Percentiles rank a stretch among this genome's conserved stretches.
Conservation (phyloP, 306 rosid genomes). For the Gleditsia sinensis region DNA sequence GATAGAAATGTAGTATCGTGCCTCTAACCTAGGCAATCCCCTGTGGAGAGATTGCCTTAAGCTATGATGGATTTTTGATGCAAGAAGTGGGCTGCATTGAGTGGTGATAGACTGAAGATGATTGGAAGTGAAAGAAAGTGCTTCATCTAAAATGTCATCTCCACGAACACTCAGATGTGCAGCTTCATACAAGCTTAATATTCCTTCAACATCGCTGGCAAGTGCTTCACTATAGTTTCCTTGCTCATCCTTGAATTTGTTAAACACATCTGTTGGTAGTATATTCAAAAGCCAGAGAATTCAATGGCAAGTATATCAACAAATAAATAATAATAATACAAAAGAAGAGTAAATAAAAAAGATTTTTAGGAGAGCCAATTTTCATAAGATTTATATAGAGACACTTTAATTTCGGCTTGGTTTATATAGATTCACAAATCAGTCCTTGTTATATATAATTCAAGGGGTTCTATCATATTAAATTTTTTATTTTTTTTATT, state of each 20-base stretch:
- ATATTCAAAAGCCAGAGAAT: background rate
- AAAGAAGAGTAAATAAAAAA: no score
- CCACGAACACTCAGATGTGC: slow-evolving; percentile 38
- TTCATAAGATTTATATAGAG: no score
- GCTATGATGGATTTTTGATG: slow-evolving; percentile 31
- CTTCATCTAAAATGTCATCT: slow-evolving; percentile 50
- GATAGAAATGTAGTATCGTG: slow-evolving; percentile 35
- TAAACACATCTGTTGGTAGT: slow-evolving; percentile 30
- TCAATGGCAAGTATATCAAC: background rate
- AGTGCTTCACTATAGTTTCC: slow-evolving; percentile 36
- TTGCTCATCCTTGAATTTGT: slow-evolving; percentile 31
- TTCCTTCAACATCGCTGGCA: slow-evolving; percentile 19
- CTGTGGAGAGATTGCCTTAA: slow-evolving; percentile 39
- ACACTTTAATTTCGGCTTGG: no score
- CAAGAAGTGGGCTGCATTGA: slow-evolving; percentile 27
- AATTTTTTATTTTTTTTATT: no score
- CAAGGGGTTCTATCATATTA: no score
- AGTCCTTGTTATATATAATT: no score
- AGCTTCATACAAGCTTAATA: slow-evolving; percentile 55
- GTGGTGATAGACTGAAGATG: background rate
- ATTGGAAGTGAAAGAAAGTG: slow-evolving; percentile 33
- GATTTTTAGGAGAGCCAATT: no score
- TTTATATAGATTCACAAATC: no score
- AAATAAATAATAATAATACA: no score
- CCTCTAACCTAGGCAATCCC: slow-evolving; percentile 40